phyloP scores from a whole-genome alignment of 192 early-diverging fungal species.

The Backusella sp. region DNA sequence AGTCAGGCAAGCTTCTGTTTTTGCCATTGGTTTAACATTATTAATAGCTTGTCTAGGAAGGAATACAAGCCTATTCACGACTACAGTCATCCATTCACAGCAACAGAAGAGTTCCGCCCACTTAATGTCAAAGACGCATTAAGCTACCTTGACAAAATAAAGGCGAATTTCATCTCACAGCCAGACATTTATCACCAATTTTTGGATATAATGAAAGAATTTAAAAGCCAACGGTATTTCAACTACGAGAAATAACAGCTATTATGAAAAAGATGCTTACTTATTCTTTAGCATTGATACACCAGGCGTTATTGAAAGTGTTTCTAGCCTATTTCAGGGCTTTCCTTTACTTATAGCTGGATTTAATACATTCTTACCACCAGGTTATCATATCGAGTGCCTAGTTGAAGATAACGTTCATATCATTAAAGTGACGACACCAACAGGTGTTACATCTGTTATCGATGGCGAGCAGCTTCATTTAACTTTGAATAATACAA shows the following conservation, averaged over 20 bases:
- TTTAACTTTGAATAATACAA: slow-evolving; percentile 23
- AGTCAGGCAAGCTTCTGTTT: slow-evolving; percentile 10
- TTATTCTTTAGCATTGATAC: slow-evolving; percentile 59
- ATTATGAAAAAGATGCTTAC: background rate
- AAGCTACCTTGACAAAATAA: slow-evolving; percentile 92
- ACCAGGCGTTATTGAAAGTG: slow-evolving; percentile 91
- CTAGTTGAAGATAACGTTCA: slow-evolving; percentile 67
- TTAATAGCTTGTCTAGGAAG: background rate
- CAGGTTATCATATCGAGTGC: slow-evolving; percentile 91
- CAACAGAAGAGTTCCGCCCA: slow-evolving; percentile 35
- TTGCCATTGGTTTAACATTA: slow-evolving; percentile 4
- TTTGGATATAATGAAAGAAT: slow-evolving; percentile 99
- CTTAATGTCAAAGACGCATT: slow-evolving; percentile 92
- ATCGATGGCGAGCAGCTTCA: slow-evolving; percentile 15
- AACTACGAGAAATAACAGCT: background rate
- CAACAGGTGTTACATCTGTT: slow-evolving; percentile 57
- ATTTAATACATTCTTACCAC: slow-evolving; percentile 97
- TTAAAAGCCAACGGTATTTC: slow-evolving; percentile 82
- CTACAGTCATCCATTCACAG: background rate
- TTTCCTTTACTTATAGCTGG: slow-evolving; percentile 87
- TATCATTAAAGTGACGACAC: slow-evolving; percentile 83
- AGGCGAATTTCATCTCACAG: slow-evolving; percentile 82
- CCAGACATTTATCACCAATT: slow-evolving; percentile 96
- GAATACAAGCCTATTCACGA: background rate
- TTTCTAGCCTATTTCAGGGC: slow-evolving; percentile 86